Evolutionary conservation across 495 filamentous ascomycete genomes (phyloP).

Genomic region (Tricharina praecox): DNA sequence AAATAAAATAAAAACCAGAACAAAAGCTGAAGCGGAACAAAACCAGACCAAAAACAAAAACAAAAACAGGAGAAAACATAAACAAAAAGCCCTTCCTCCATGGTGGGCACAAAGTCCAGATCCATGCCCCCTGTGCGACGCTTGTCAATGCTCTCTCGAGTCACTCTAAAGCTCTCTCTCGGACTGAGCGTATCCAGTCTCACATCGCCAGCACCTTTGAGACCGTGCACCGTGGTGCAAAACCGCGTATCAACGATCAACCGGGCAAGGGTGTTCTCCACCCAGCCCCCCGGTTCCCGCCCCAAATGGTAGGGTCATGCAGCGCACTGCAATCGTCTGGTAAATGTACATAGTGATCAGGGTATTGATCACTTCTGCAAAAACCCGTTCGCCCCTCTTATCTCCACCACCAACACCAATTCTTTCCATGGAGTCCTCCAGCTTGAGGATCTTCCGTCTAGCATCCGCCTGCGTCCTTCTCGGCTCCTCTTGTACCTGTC

Average conservation of each 20-base stretch:
- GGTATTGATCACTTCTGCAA: slow-evolving; percentile 26
- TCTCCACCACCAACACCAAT: slow-evolving; percentile 24
- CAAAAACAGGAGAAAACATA: too few species aligned
- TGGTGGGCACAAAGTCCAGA: too few species aligned
- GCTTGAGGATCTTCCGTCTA: slow-evolving; percentile 20
- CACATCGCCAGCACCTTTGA: slow-evolving; percentile 12
- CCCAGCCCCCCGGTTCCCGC: slow-evolving; percentile 19
- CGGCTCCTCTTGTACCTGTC: slow-evolving; percentile 13
- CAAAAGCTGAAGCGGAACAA: too few species aligned
- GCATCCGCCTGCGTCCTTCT: slow-evolving; percentile 17
- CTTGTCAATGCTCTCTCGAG: slow-evolving; percentile 21
- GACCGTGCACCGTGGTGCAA: slow-evolving; percentile 13
- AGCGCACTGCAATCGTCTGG: slow-evolving; percentile 15
- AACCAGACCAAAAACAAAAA: too few species aligned
- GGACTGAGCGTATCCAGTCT: slow-evolving; percentile 24
- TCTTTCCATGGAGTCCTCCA: slow-evolving; percentile 23
- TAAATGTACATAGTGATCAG: slow-evolving; percentile 24
- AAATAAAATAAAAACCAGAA: too few species aligned
- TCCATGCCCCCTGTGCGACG: slow-evolving; percentile 23
- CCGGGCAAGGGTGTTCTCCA: slow-evolving; percentile 20
- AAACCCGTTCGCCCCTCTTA: slow-evolving; percentile 24
- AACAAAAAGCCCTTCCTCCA: too few species aligned
- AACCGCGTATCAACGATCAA: slow-evolving; percentile 25
- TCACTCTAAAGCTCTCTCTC: slow-evolving; percentile 22
- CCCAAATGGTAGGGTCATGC: slow-evolving; percentile 16